These are phyloP conservation scores for Lasiosphaeriaceae sp. DNA, from an alignment of 495 filamentous ascomycete species.

Conservation along the genomic window DNA sequence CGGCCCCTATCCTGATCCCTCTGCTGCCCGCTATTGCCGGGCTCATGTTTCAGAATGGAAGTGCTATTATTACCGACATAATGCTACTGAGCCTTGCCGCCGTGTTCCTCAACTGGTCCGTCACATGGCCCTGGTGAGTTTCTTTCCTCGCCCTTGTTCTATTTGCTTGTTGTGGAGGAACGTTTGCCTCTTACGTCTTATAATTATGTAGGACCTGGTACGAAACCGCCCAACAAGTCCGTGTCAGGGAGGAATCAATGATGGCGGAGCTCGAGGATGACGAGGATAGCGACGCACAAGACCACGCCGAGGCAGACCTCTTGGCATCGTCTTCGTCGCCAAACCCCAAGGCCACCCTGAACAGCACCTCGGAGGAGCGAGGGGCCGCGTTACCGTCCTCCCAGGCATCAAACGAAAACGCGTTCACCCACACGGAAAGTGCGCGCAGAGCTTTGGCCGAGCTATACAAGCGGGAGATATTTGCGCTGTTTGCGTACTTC, in stretches of 20 bases:
- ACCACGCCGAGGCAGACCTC: not conserved
- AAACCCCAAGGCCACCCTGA: constrained; percentile 20
- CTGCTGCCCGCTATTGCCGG: constrained; percentile 82
- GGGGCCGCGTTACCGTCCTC: not conserved
- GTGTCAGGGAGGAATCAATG: constrained; percentile 41
- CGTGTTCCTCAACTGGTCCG: constrained; percentile 90
- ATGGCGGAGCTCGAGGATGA: constrained; percentile 48
- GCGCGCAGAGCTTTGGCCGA: constrained; percentile 50
- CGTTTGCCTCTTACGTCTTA: constrained; percentile 7
- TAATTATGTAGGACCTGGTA: constrained; percentile 73
- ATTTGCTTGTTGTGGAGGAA: not conserved
- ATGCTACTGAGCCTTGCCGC: constrained; percentile 73
- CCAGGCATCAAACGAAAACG: not conserved
- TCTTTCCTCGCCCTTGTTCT: not conserved
- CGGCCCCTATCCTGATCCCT: constrained; percentile 73
- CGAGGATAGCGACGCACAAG: constrained; percentile 21
- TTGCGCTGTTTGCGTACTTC: constrained; percentile 76
- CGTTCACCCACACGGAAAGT: not conserved
- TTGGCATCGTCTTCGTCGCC: constrained; percentile 8
- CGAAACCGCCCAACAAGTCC: constrained; percentile 66
- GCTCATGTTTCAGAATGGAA: constrained; percentile 79
- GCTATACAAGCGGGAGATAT: constrained; percentile 68
- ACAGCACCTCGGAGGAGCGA: constrained; percentile 40
- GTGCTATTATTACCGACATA: constrained; percentile 76
- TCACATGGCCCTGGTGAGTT: constrained; percentile 79